Percentiles rank a stretch among this genome's conserved stretches.
phyloP scores from a whole-genome alignment of 2,329 filamentous ascomycete genomes.

The Ascochyta viciae-villosae region DNA sequence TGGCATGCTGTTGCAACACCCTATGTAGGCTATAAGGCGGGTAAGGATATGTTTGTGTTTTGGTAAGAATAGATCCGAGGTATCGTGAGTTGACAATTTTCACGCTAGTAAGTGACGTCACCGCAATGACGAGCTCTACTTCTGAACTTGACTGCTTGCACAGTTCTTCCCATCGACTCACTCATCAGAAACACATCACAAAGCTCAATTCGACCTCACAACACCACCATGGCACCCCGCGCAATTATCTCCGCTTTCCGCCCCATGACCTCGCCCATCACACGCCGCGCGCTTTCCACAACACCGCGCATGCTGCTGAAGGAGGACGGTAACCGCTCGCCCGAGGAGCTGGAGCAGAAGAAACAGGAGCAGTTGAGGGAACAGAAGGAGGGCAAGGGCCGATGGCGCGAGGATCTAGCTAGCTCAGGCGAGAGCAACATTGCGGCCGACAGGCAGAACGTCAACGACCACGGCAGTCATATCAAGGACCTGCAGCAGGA shows the following conservation, averaged over 20 bases:
- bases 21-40: no score
- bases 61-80: neutral
- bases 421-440: conserved; percentile 51
- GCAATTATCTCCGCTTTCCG: conserved; percentile 22
- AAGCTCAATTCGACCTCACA: neutral
- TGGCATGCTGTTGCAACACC: no score
- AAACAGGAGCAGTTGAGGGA: conserved; percentile 56
- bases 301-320: conserved; percentile 47
- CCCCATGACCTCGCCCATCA: conserved; percentile 9
- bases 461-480: conserved; percentile 52
- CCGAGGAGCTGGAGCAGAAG: conserved; percentile 51
- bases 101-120: conserved; percentile 10
- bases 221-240: conserved; percentile 25
- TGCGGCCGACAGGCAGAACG: conserved; percentile 52
- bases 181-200: neutral
- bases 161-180: neutral
- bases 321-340: conserved; percentile 50
- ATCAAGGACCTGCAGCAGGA: conserved; percentile 56
- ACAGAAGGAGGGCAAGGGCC: conserved; percentile 51
- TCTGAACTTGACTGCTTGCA: neutral
- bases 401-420: conserved; percentile 55
- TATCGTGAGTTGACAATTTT: conserved; percentile 1
- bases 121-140: conserved; percentile 9
- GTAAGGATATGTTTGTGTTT: no score
- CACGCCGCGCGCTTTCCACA: conserved; percentile 39